phyloP scores from a whole-genome alignment of 129 eudicot species.

The Daucus carota region DH1_v3.0 NC_030384.2:45354001-45354500 shows the following conservation, averaged over 20 bases:
- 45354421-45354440: background rate
- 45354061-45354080: conserved; percentile 54
- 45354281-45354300: background rate
- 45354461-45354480: background rate
- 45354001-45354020: conserved; percentile 46
- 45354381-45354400: too few species aligned
- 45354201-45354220: conserved; percentile 54
- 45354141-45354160: conserved; percentile 45
- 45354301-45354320: background rate
- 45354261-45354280: conserved; percentile 16
- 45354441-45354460: background rate
- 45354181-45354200: conserved; percentile 69
- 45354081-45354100: conserved; percentile 50
- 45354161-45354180: conserved; percentile 40
- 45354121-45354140: conserved; percentile 36
- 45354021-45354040: conserved; percentile 80
- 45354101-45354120: conserved; percentile 75
- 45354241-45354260: conserved; percentile 37
- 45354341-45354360: background rate
- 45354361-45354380: background rate
- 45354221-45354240: conserved; percentile 29
- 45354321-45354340: background rate
- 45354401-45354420: background rate
- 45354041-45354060: conserved; percentile 45
- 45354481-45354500: too few species aligned